Conservation (phyloP, 2,329 filamentous ascomycete genomes). For the Fusarium illudens region DNA sequence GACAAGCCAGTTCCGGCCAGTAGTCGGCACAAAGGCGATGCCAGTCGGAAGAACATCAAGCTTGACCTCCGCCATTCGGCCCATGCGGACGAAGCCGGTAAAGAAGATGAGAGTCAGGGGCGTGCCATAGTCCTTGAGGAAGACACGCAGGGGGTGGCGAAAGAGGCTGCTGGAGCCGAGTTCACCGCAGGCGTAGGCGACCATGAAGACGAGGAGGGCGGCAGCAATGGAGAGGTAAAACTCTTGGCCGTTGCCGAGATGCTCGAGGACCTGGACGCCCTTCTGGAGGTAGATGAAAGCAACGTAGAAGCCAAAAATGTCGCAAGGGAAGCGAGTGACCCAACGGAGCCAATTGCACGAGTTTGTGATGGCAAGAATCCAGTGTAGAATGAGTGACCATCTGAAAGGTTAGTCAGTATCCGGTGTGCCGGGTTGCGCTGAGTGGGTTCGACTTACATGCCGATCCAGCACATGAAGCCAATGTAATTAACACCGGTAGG, state of each 20-base stretch:
- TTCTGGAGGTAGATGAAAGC: constrained; percentile 93
- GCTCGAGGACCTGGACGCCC: constrained; percentile 83
- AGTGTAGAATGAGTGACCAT: constrained; percentile 87
- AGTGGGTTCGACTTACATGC: constrained; percentile 63
- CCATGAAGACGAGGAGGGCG: constrained; percentile 78
- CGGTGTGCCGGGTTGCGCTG: neutral
- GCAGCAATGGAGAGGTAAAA: constrained; percentile 84
- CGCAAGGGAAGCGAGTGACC: constrained; percentile 90
- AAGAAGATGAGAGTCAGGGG: constrained; percentile 87
- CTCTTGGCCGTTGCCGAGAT: constrained; percentile 72
- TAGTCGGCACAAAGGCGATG: constrained; percentile 81
- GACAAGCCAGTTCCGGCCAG: constrained; percentile 77
- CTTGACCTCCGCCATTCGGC: constrained; percentile 76
- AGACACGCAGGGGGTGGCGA: constrained; percentile 77
- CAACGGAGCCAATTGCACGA: constrained; percentile 89
- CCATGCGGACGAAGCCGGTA: constrained; percentile 87
- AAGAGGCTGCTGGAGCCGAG: constrained; percentile 78
- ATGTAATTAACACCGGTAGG: constrained; percentile 83
- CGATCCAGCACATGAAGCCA: constrained; percentile 92
- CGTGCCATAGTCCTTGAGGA: constrained; percentile 90
- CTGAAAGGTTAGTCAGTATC: constrained; percentile 49
- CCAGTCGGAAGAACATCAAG: constrained; percentile 78
- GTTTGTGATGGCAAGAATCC: constrained; percentile 83
- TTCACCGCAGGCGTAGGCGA: constrained; percentile 77
- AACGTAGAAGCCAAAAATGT: constrained; percentile 94